phyloP scores from a whole-genome alignment of 2,329 filamentous ascomycete species.

The Alternaria incomplexa region DNA sequence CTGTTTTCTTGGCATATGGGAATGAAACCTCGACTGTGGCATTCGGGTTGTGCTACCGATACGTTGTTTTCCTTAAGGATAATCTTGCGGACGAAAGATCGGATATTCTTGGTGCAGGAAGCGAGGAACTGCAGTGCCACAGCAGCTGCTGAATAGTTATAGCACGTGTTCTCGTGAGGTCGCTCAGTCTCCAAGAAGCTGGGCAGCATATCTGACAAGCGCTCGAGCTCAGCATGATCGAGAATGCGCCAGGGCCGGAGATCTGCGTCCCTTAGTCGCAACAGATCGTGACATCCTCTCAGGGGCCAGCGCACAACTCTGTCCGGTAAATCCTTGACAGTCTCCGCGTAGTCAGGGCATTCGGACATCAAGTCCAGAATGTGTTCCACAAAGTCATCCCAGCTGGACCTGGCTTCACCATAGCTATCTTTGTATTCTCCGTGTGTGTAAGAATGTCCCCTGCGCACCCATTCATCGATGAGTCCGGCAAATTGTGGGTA shows the following conservation, averaged over 20 bases:
- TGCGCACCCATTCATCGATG: not conserved
- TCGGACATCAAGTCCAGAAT: not conserved
- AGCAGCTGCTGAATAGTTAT: not conserved
- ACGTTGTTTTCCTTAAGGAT: not conserved
- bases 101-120: not conserved
- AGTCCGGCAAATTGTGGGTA: not conserved
- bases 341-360: not conserved
- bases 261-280: not conserved
- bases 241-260: not conserved
- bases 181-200: not conserved
- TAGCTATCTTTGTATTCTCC: not conserved
- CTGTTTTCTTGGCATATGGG: not conserved
- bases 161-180: not conserved
- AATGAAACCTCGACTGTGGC: not conserved
- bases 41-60: not conserved
- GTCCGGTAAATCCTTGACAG: not conserved
- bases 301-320: not conserved
- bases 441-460: no score
- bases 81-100: not conserved
- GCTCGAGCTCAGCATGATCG: not conserved
- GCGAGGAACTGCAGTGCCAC: not conserved
- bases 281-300: not conserved
- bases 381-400: not conserved
- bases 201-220: not conserved
- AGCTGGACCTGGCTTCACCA: not conserved